A percentile compares a stretch with the other conserved stretches of the same genome.
These are phyloP conservation scores for Clitoria ternatea DNA, from an alignment of 306 rosid genomes.

Conservation along the genomic window DNA sequence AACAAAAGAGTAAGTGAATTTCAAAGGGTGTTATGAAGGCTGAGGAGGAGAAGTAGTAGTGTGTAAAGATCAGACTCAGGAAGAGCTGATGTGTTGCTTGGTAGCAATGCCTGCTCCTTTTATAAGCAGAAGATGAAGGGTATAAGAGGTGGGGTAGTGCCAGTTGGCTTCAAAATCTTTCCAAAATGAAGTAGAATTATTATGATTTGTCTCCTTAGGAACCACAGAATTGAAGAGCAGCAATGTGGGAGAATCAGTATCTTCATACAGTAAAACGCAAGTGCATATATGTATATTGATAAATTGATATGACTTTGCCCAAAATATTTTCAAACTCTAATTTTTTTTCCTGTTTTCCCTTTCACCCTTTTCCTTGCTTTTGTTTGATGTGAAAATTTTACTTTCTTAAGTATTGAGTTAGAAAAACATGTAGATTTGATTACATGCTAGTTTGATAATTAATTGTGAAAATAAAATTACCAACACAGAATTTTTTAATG, in stretches of 20 bases:
- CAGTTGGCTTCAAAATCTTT: slow-evolving; percentile 59
- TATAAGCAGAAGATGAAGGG: slow-evolving; percentile 47
- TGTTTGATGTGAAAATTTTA: not conserved
- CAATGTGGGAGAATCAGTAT: slow-evolving; percentile 53
- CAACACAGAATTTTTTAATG: too few relatives aligned
- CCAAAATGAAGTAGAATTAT: slow-evolving; percentile 43
- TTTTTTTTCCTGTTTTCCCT: not conserved
- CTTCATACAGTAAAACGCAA: slow-evolving; percentile 27
- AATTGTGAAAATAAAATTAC: too few relatives aligned
- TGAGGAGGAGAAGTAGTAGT: too few relatives aligned
- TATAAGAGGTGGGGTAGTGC: slow-evolving; percentile 41
- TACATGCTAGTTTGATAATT: too few relatives aligned
- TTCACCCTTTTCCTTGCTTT: not conserved
- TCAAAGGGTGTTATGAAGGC: not conserved
- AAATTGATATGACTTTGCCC: slow-evolving; percentile 9
- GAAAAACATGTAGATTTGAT: too few relatives aligned
- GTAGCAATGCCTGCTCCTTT: slow-evolving; percentile 49
- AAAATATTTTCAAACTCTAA: not conserved
- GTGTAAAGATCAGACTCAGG: slow-evolving; percentile 20
- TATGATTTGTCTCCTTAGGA: slow-evolving; percentile 59
- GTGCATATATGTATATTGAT: too few relatives aligned
- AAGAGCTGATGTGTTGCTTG: slow-evolving; percentile 35
- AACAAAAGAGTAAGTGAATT: not conserved
- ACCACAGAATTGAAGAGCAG: slow-evolving; percentile 47
- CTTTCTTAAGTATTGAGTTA: too few relatives aligned